These are phyloP conservation scores for Ceratobasidium sp. DNA, from an alignment of 1,284 basidiomycete genomes.

Conservation along the genomic window DNA sequence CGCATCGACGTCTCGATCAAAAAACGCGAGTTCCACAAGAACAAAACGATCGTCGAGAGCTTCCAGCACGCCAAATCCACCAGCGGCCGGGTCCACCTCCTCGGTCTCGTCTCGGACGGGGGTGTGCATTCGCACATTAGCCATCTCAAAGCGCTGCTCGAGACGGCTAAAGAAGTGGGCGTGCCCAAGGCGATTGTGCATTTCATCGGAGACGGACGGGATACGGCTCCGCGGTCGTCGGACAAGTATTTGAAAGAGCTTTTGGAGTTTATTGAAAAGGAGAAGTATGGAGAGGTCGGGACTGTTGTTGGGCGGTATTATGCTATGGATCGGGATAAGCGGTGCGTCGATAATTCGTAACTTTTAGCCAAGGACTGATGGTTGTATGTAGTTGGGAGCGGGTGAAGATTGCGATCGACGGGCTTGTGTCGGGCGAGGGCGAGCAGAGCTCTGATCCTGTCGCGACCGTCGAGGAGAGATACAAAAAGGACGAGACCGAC, in stretches of 20 bases:
- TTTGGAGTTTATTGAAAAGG: conserved; percentile 80
- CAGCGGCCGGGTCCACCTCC: conserved; percentile 84
- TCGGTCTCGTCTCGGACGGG: conserved; percentile 91
- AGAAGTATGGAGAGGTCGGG: conserved; percentile 71
- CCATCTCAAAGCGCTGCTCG: conserved; percentile 88
- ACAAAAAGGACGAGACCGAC: conserved; percentile 87
- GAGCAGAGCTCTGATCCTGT: conserved; percentile 74
- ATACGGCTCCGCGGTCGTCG: conserved; percentile 88
- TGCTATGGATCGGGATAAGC: conserved; percentile 95
- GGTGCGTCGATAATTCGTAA: too few species aligned
- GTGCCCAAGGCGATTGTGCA: conserved; percentile 90
- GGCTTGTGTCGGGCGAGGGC: conserved; percentile 81
- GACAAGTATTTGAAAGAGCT: conserved; percentile 81
- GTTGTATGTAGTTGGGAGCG: conserved; percentile 76
- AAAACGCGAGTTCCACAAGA: conserved; percentile 88
- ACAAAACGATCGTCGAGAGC: conserved; percentile 76
- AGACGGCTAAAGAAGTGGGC: conserved; percentile 85
- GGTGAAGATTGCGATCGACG: conserved; percentile 88
- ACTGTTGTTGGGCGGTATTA: conserved; percentile 92
- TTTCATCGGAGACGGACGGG: conserved; percentile 91
- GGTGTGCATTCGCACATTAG: conserved; percentile 94
- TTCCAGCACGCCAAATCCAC: conserved; percentile 84
- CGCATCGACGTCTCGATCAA: conserved; percentile 91
- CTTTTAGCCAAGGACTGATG: too few species aligned
- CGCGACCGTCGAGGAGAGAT: conserved; percentile 77